These are phyloP conservation scores for Chalciporus sp. DNA, from an alignment of 1,284 basidiomycete genomes.

Conservation along the genomic window DNA sequence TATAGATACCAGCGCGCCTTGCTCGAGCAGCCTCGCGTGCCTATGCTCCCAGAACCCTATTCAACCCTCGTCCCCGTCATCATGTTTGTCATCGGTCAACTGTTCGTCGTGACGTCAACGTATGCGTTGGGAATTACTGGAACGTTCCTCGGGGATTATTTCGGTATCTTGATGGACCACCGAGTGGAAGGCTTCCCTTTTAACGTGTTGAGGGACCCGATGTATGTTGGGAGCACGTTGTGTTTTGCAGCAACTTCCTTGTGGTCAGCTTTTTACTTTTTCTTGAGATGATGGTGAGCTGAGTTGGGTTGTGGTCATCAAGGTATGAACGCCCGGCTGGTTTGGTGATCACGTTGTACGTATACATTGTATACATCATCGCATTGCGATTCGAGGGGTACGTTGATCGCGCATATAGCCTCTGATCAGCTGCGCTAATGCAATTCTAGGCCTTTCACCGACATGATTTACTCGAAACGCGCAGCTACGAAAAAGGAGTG, in stretches of 20 bases:
- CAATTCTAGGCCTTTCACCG: slow-evolving; percentile 68
- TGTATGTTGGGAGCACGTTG: slow-evolving; percentile 94
- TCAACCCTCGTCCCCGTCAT: slow-evolving; percentile 62
- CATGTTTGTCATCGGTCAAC: slow-evolving; percentile 75
- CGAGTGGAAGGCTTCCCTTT: slow-evolving; percentile 91
- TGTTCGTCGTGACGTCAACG: slow-evolving; percentile 86
- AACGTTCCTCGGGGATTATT: slow-evolving; percentile 96
- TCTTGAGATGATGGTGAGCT: slow-evolving; percentile 2
- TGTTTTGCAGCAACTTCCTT: slow-evolving; percentile 84
- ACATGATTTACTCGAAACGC: slow-evolving; percentile 77
- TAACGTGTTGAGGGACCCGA: slow-evolving; percentile 91
- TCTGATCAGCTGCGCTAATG: slow-evolving; percentile 4
- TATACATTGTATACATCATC: slow-evolving; percentile 81
- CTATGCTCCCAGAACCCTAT: slow-evolving; percentile 59
- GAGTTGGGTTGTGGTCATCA: background rate
- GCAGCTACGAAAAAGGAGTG: slow-evolving; percentile 32
- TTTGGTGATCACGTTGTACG: slow-evolving; percentile 72
- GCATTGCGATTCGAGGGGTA: slow-evolving; percentile 89
- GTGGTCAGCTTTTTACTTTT: slow-evolving; percentile 54
- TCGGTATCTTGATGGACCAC: slow-evolving; percentile 96
- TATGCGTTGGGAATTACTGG: slow-evolving; percentile 93
- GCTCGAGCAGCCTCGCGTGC: slow-evolving; percentile 64
- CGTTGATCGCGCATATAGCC: slow-evolving; percentile 27
- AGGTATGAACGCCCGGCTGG: slow-evolving; percentile 87
- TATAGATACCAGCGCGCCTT: slow-evolving; percentile 74